Evolutionary conservation across 2,329 filamentous ascomycete genomes (phyloP), one percentile per base, ranked within the genome.

Genomic region (Pseudofabraea citricarpa): DNA sequence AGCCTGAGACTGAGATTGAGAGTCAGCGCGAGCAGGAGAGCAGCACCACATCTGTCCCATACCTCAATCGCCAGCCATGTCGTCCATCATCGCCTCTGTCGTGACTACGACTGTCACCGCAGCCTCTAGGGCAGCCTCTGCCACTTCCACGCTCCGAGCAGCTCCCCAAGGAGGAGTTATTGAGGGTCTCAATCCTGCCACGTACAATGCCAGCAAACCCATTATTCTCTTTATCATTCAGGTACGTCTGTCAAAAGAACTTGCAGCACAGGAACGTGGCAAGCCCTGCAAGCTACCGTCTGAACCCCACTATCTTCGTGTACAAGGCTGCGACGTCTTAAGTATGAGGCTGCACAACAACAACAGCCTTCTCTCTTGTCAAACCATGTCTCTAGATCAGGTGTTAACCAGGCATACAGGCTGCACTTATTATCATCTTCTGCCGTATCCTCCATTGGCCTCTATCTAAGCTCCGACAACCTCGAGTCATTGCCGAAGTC

Each of bases 401-500:
- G 2, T 12, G 29, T 16, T 32, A 18, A 26, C n/a, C n/a, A n/a
- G 18, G 18, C 13, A 10, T 43, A 6, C 19, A 90, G 79, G 79
- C 81, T 20, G 72, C 71, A 47, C 83, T 90, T 47, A 87, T 90
- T 57, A 82, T 90, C 56, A 75, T 87, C 45, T 79, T 89, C 62
- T 88, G 83, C 57, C 81, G 84, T 23, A 63, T 86, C 35, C 71
- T 90, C 16, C 85, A 91, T 61, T 90, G 77, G 68, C 87, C 87
- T 8, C 75, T 91, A 5, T 83, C 83, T 54, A 83, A 82, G 56
- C 73, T 93, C 39, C 81, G 85, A 44, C 87, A 93, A 59, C 87
- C 87, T 50, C 80, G 85, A 36, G 87, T 93, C 53, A 90, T 93
- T 55, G 84, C 87, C 39, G 87, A 93, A 66, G 87, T 93, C 46